Conservation (phyloP, 305 asterid genomes). For the Fraxinus ornus region DNA sequence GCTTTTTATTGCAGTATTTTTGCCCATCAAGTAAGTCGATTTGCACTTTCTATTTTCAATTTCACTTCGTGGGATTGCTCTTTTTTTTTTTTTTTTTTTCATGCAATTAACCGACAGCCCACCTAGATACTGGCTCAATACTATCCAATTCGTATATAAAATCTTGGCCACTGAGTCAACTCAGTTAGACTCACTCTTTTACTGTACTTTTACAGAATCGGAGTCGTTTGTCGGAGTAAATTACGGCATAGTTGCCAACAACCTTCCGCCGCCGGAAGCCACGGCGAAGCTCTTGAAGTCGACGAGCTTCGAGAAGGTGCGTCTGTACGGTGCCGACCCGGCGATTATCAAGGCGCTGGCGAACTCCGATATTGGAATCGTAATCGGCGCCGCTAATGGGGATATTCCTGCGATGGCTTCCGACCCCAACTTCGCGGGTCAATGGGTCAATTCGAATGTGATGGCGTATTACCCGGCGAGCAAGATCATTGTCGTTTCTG, state of each 20-base stretch:
- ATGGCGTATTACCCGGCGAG: slow-evolving; percentile 46
- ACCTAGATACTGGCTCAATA: background rate
- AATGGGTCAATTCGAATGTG: slow-evolving; percentile 45
- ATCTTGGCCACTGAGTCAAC: background rate
- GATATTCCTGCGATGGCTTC: slow-evolving; percentile 47
- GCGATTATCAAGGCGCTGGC: slow-evolving; percentile 42
- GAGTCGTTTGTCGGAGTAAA: slow-evolving; percentile 46
- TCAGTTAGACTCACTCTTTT: background rate
- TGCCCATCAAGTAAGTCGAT: background rate
- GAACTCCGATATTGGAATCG: slow-evolving; percentile 43
- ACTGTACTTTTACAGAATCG: slow-evolving; percentile 29
- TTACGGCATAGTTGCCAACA: slow-evolving; percentile 48
- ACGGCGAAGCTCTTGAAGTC: slow-evolving; percentile 45
- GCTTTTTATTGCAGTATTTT: background rate
- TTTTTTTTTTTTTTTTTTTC: background rate
- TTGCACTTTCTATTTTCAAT: background rate
- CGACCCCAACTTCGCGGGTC: slow-evolving; percentile 46
- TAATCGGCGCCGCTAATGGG: slow-evolving; percentile 49
- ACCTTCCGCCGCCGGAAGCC: slow-evolving; percentile 43
- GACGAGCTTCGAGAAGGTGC: slow-evolving; percentile 45
- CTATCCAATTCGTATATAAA: background rate
- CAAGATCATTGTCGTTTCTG: slow-evolving; percentile 40
- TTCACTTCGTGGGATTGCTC: background rate
- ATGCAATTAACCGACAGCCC: background rate
- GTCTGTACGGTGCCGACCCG: slow-evolving; percentile 53